phyloP scores from a whole-genome alignment of 345 rosid genomes.

The Salix exigua region DNA sequence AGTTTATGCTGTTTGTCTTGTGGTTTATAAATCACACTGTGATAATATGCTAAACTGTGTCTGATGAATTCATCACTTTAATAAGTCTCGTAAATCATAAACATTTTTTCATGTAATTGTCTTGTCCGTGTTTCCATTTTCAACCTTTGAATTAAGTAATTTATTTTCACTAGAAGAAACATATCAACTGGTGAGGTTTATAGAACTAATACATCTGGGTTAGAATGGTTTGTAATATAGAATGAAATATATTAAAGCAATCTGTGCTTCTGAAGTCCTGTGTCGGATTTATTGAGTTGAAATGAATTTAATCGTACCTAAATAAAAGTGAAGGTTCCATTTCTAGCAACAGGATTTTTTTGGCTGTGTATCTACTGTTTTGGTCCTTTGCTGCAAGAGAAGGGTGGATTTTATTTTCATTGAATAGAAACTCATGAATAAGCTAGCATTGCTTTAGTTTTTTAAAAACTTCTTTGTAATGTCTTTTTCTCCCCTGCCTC shows the following conservation, averaged over 20 bases:
- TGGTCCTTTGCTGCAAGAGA: background rate
- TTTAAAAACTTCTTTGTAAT: background rate
- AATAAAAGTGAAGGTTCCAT: background rate
- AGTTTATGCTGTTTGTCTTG: too few relatives aligned
- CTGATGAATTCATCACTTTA: background rate
- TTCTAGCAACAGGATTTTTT: background rate
- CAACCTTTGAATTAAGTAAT: background rate
- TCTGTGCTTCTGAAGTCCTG: background rate
- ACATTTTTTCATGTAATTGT: background rate
- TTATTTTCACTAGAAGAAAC: background rate
- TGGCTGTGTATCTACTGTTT: background rate
- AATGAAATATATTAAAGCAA: background rate
- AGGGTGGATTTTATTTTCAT: background rate
- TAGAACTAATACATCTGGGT: background rate
- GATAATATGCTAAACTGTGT: background rate
- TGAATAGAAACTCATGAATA: background rate
- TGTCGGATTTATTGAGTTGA: background rate
- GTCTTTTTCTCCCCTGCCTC: background rate
- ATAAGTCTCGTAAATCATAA: background rate
- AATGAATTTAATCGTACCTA: background rate
- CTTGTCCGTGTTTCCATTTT: background rate
- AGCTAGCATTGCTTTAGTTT: background rate
- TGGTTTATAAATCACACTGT: too few relatives aligned
- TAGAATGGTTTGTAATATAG: background rate
- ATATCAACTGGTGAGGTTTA: background rate